Base-by-base conservation (phyloP, 306 rosid genomes). In the Vigna reflexopilosa region DNA sequence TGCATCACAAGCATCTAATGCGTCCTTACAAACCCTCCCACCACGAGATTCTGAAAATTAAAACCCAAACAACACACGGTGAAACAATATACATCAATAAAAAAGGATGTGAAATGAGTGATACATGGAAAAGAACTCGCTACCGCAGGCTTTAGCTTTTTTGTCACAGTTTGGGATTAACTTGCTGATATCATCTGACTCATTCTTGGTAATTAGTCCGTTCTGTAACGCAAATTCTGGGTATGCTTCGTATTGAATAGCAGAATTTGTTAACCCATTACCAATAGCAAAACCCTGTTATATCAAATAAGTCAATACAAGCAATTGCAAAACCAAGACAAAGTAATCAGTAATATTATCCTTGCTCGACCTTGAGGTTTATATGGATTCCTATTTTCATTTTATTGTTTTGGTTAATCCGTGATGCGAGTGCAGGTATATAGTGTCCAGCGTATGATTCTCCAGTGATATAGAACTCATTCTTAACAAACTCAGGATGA, bases 371-470 rank as follows among this genome's bases (percentile, higher is more conserved):
- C 98, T 92, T 92, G 45, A 94, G 86, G 79, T 94, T 94, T 36
- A 94, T 88, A 38, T 58, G 80, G 73, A 80, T 80, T 56, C 98
- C 97, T 83, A 87, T 72, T 42, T 88, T 89, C 30, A 67, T 84
- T 79, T 87, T 92, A 84, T 94, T 92, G 86, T 93, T 97, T 79
- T 79, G 73, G 68, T 90, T 90, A 82, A 94, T 81, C 19, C 95
- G 79, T 6, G 92, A 70, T 34, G 97, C 98, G 57, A 94, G 77
- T 20, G 98, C 97, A 1, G 97, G 98, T 83, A 94, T 83, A 80
- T 94, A 94, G 81, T 94, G 98, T 45, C 98, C 97, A 0, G 97
- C 97, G 3, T 92, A 94, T 20, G 98, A 94, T 83, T 94, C 98
- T 79, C 98, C 98, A 9, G 98, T 87, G 15, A 94, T 92, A 69